These are phyloP conservation scores for Umbelopsis isabellina DNA, from an alignment of 192 early-diverging fungal genomes.

Conservation along the genomic window DNA sequence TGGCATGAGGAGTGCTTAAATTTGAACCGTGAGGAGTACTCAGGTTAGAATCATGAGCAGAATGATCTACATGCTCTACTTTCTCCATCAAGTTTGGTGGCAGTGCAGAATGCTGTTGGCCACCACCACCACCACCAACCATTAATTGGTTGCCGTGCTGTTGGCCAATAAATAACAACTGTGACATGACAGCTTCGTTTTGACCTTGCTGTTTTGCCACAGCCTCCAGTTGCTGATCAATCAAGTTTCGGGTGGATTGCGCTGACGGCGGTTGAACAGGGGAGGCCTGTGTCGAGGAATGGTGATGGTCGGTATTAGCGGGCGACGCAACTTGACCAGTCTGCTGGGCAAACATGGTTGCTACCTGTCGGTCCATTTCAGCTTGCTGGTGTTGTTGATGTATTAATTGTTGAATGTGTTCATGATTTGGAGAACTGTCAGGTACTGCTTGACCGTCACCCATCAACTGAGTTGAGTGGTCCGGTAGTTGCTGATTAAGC, in stretches of 20 bases:
- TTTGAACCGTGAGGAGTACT: not conserved
- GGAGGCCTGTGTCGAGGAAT: not conserved
- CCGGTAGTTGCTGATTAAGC: slow-evolving; percentile 17
- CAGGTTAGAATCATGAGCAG: not conserved
- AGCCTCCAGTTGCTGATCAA: slow-evolving; percentile 4
- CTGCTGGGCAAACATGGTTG: not conserved
- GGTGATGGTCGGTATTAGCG: slow-evolving; percentile 9
- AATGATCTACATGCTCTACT: not conserved
- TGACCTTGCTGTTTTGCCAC: slow-evolving; percentile 14
- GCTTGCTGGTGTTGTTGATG: slow-evolving; percentile 6
- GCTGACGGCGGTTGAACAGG: not conserved
- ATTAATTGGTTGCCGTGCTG: not conserved
- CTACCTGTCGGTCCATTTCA: slow-evolving; percentile 7
- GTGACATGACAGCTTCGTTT: slow-evolving; percentile 18
- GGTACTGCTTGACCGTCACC: not conserved
- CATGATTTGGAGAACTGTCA: slow-evolving; percentile 5
- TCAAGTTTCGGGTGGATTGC: not conserved
- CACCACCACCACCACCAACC: not conserved
- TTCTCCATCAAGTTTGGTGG: not conserved
- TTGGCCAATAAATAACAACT: slow-evolving; percentile 8
- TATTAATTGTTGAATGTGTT: slow-evolving; percentile 21
- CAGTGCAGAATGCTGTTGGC: not conserved
- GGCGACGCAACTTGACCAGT: not conserved
- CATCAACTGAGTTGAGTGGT: slow-evolving; percentile 13
- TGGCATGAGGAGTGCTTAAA: not conserved